phyloP scores from a whole-genome alignment of 768 basidiomycete species.

The Kwoniella mangroviensis region DNA sequence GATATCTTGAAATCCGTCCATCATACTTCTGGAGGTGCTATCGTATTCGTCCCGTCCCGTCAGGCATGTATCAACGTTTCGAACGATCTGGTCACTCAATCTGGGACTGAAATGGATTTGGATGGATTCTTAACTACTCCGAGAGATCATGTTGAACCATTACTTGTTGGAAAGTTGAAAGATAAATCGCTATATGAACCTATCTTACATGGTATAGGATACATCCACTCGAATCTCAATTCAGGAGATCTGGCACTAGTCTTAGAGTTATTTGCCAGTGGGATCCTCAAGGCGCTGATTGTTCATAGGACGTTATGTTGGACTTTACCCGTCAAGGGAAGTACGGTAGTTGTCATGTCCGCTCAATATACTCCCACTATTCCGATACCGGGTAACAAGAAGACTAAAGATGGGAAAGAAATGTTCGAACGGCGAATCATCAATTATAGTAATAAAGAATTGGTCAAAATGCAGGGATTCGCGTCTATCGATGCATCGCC shows the following conservation, averaged over 20 bases:
- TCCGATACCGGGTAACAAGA: constrained; percentile 45
- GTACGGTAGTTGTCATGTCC: constrained; percentile 84
- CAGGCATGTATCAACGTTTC: constrained; percentile 75
- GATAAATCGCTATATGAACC: constrained; percentile 72
- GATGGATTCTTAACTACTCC: constrained; percentile 54
- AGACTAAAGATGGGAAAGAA: constrained; percentile 13
- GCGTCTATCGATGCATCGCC: constrained; percentile 60
- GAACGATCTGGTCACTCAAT: constrained; percentile 83
- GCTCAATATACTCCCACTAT: constrained; percentile 72
- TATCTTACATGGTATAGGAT: constrained; percentile 81
- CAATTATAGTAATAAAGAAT: constrained; percentile 79
- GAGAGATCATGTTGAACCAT: constrained; percentile 67
- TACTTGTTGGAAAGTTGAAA: constrained; percentile 64
- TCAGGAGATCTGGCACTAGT: constrained; percentile 72
- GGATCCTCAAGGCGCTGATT: constrained; percentile 77
- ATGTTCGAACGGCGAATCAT: constrained; percentile 67
- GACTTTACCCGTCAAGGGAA: constrained; percentile 82
- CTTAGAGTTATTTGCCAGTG: constrained; percentile 79
- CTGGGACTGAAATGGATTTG: constrained; percentile 72
- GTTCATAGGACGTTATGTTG: constrained; percentile 83
- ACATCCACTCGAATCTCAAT: constrained; percentile 76
- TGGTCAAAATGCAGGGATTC: constrained; percentile 88
- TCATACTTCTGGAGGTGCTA: constrained; percentile 58
- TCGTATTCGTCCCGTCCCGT: constrained; percentile 88
- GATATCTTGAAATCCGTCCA: constrained; percentile 65